Conservation (phyloP, 768 basidiomycete species). For the Rhizopogon vulgaris region DNA sequence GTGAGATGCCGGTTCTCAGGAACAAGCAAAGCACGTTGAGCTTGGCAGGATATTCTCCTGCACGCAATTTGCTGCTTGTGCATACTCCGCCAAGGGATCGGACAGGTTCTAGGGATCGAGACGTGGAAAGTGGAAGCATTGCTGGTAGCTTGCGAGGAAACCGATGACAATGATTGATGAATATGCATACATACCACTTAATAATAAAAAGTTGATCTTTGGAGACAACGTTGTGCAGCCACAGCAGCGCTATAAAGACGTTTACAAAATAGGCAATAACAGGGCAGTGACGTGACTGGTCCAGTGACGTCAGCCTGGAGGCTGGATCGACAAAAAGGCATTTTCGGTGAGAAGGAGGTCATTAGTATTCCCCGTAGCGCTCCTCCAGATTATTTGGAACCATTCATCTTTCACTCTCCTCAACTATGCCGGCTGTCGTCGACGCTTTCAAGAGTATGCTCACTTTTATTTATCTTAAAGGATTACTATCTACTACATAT, state of each 20-base stretch:
- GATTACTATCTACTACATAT: conserved; percentile 12
- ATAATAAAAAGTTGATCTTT: background rate
- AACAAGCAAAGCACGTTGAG: conserved; percentile 51
- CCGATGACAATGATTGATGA: conserved; percentile 2
- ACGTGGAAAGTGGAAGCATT: conserved; percentile 10
- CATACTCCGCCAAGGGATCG: conserved; percentile 58
- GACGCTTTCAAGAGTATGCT: conserved; percentile 83
- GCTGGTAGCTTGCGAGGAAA: conserved; percentile 2
- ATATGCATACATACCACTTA: background rate
- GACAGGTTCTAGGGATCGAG: conserved; percentile 31
- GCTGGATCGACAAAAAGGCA: conserved; percentile 25
- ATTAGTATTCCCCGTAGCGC: background rate
- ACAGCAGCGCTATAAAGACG: background rate
- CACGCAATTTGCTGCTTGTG: conserved; percentile 65
- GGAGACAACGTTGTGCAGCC: background rate
- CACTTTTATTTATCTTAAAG: conserved; percentile 1
- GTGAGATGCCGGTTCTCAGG: conserved; percentile 41
- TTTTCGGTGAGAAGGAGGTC: conserved; percentile 11
- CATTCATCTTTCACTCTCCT: background rate
- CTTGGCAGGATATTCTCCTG: conserved; percentile 67
- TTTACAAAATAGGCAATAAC: conserved; percentile 1
- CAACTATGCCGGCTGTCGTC: conserved; percentile 66
- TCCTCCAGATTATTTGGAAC: background rate
- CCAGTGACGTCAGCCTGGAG: conserved; percentile 28
- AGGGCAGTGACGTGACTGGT: conserved; percentile 7